Percentiles rank a stretch among this genome's conserved stretches.
These are phyloP conservation scores for Cladophialophora psammophila DNA, from an alignment of 2,329 filamentous ascomycete genomes.

Conservation along the genomic window DNA sequence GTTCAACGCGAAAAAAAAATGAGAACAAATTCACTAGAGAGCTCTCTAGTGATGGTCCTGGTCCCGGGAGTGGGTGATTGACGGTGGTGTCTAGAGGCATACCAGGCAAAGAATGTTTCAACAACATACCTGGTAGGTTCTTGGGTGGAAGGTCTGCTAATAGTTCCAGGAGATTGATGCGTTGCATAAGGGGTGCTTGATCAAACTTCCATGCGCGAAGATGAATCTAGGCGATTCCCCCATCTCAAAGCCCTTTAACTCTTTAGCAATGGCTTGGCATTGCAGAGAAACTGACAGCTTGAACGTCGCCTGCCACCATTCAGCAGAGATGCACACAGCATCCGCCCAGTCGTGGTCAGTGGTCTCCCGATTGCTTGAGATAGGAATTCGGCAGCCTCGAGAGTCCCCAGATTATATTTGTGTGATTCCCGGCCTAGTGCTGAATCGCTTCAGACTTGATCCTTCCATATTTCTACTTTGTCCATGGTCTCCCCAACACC, in stretches of 20 bases:
- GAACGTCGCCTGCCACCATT: too few relatives aligned
- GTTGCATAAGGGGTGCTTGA: too few relatives aligned
- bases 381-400: not conserved
- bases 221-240: too few relatives aligned
- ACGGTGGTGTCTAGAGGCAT: not conserved
- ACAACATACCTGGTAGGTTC: not conserved
- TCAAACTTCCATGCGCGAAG: too few relatives aligned
- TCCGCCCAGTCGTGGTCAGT: not conserved
- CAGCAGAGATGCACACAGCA: too few relatives aligned
- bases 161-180: too few relatives aligned
- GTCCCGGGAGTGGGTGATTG: not conserved
- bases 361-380: not conserved
- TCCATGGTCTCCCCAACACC: not conserved
- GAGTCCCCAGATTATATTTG: conserved; percentile 8
- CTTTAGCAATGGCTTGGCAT: too few relatives aligned
- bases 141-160: not conserved
- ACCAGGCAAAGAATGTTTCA: not conserved
- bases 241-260: too few relatives aligned
- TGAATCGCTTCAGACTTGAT: conserved; percentile 15
- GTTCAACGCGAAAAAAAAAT: not conserved
- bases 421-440: conserved; percentile 4
- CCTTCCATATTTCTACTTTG: conserved; percentile 3
- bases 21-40: not conserved
- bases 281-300: too few relatives aligned
- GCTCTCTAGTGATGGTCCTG: not conserved